These are phyloP conservation scores for Candida maesae DNA, from an alignment of 805 yeast genomes.

Conservation along the genomic window DNA sequence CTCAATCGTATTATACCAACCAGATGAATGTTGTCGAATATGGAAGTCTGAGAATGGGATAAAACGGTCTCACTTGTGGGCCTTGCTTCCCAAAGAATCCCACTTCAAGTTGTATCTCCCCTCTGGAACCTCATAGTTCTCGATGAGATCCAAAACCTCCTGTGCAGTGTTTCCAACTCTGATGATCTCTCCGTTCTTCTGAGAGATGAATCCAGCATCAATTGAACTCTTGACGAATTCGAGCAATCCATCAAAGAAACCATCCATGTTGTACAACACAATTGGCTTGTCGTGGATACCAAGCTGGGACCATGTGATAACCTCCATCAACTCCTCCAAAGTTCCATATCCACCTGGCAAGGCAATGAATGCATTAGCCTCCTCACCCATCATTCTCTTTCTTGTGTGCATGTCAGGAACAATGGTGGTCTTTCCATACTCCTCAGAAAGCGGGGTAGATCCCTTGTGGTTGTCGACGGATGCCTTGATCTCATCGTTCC, in stretches of 20 bases:
- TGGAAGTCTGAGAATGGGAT: too few relatives aligned
- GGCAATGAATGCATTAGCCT: slow-evolving; percentile 83
- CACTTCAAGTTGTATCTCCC: slow-evolving; percentile 75
- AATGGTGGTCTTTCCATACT: slow-evolving; percentile 73
- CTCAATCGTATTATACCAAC: too few relatives aligned
- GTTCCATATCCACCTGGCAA: slow-evolving; percentile 94
- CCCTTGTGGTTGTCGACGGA: slow-evolving; percentile 64
- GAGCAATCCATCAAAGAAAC: slow-evolving; percentile 72
- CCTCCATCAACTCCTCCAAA: slow-evolving; percentile 84
- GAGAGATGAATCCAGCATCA: slow-evolving; percentile 61
- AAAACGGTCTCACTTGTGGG: background rate
- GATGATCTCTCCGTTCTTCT: slow-evolving; percentile 62
- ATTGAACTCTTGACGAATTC: slow-evolving; percentile 59
- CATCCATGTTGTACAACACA: slow-evolving; percentile 71
- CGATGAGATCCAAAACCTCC: slow-evolving; percentile 62
- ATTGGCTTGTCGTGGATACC: slow-evolving; percentile 84
- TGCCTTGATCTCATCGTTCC: slow-evolving; percentile 46
- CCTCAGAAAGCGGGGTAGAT: slow-evolving; percentile 49
- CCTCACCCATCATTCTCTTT: slow-evolving; percentile 80
- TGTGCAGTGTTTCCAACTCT: slow-evolving; percentile 64
- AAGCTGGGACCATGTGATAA: slow-evolving; percentile 86
- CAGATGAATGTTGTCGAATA: too few relatives aligned
- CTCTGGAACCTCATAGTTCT: slow-evolving; percentile 59
- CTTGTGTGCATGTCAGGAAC: slow-evolving; percentile 90
- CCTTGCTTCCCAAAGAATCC: slow-evolving; percentile 36